Base-by-base conservation (phyloP, 2,329 filamentous ascomycete species). In the Hypoxylon sp. region DNA sequence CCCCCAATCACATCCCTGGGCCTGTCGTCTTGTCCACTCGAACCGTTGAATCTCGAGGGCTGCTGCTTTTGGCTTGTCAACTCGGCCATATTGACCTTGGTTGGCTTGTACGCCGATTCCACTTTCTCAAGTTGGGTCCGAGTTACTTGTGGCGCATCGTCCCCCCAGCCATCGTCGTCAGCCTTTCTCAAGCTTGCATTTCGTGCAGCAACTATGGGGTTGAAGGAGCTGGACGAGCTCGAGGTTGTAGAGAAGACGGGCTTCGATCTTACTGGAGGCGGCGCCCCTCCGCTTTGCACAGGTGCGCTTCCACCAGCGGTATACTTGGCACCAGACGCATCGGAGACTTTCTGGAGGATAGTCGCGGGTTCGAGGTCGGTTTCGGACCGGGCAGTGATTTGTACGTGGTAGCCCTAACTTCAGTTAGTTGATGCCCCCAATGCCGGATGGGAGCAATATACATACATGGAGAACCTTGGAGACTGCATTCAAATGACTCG, bases 311-410 rank as follows among this genome's bases (percentile, higher is more conserved):
- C 85, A 56, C 89, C 90, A 9, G 87, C 87, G 3, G 93, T 93
- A 81, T 99, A 99, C 79, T 97, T 98, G 68, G 95, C 88, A 65
- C 96, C 96, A 44, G 96, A 98, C 26, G 96, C 91, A 83, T 98
- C 94, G 64, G 93, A 88, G 49, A 99, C 93, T 80, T 97, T 98
- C 77, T 96, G 91, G 72, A 98, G 86, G 71, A 99, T 97, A 61
- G 85, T 84, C 75, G 97, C 93, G 36, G 94, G 92, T 26, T 91
- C 93, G 67, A 99, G 87, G 76, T 98, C 94, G 75, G 88, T 87
- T 68, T 97, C 93, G 67, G 94, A 96, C 65, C 96, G 92, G 64
- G 96, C 96, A 54, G 94, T 98, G 73, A 99, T 92, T 82, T 99
- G 95, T 63, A 99, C 93, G 78, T 99, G 96, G 79, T 98, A 99